Conservation (phyloP, 1,284 basidiomycete species). For the Naganishia sp. region DNA sequence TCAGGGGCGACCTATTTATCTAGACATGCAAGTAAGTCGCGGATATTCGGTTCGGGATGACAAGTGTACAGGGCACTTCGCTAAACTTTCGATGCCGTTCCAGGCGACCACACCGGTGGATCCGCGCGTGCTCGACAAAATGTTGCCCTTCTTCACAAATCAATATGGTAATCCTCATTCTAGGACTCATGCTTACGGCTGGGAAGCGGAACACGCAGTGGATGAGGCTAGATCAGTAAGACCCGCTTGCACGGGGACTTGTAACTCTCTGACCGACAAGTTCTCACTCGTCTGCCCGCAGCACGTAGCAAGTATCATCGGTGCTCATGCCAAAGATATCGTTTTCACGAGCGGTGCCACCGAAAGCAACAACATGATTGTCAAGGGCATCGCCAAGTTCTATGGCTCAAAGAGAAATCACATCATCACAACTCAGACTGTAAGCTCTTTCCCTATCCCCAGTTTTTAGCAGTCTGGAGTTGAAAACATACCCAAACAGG, state of each 20-base stretch:
- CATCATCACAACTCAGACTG: constrained; percentile 88
- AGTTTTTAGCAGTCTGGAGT: constrained; percentile 2
- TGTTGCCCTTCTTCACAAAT: constrained; percentile 94
- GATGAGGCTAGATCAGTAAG: constrained; percentile 82
- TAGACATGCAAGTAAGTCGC: constrained; percentile 81
- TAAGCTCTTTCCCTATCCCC: constrained; percentile 51
- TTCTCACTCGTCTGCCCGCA: constrained; percentile 45
- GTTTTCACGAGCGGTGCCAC: constrained; percentile 98
- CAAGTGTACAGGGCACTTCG: neutral
- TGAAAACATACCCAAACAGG: constrained; percentile 58
- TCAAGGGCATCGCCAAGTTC: constrained; percentile 96
- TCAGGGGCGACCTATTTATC: constrained; percentile 83
- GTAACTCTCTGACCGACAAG: neutral
- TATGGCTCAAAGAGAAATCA: constrained; percentile 87
- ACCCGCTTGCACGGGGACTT: neutral
- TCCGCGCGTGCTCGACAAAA: constrained; percentile 93
- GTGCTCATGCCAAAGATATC: constrained; percentile 92
- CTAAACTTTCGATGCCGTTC: neutral
- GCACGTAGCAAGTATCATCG: constrained; percentile 88
- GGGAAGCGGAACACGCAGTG: constrained; percentile 95
- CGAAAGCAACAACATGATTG: constrained; percentile 96
- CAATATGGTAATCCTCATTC: constrained; percentile 98
- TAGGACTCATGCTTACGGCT: constrained; percentile 96
- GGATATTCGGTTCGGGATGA: neutral
- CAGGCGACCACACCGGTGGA: constrained; percentile 97